Evolutionary conservation across 2,329 filamentous ascomycete genomes (phyloP).

Genomic region (Aureobasidium zeae): DNA sequence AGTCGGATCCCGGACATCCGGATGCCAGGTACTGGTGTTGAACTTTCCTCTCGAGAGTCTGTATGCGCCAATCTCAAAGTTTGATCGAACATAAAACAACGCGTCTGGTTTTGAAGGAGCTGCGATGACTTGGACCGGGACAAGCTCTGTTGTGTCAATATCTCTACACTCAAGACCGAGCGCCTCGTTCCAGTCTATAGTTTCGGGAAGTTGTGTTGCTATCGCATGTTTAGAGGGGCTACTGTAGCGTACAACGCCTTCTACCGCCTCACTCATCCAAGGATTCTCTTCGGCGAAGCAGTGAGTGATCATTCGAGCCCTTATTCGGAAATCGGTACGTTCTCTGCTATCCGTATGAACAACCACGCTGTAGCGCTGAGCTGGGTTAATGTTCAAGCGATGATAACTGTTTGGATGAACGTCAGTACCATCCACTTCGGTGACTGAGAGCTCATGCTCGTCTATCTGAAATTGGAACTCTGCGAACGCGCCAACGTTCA

Average conservation of each 20-base stretch:
- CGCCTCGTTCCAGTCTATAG: conserved; percentile 42
- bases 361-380: conserved; percentile 60
- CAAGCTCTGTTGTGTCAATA: conserved; percentile 39
- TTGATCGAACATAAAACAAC: conserved; percentile 47
- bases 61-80: conserved; percentile 52
- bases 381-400: conserved; percentile 54
- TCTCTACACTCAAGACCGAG: conserved; percentile 44
- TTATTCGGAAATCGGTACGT: conserved; percentile 33
- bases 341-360: conserved; percentile 42
- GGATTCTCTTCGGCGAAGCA: conserved; percentile 49
- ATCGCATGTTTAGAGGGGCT: conserved; percentile 8
- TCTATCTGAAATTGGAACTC: conserved; percentile 60
- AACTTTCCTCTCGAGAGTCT: conserved; percentile 50
- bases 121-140: conserved; percentile 35
- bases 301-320: conserved; percentile 51
- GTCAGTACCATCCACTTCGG: conserved; percentile 58
- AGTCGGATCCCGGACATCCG: conserved; percentile 40
- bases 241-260: conserved; percentile 42
- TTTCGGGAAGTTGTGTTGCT: conserved; percentile 26
- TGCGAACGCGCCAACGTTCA: conserved; percentile 56
- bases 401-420: conserved; percentile 48
- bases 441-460: conserved; percentile 51
- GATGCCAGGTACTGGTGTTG: conserved; percentile 47
- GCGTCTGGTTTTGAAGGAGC: conserved; percentile 43
- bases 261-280: conserved; percentile 39